A percentile compares a stretch with the other conserved stretches of the same genome.
Conservation (phyloP, 108 stramenopile genomes). For the Seminavis robusta region DNA sequence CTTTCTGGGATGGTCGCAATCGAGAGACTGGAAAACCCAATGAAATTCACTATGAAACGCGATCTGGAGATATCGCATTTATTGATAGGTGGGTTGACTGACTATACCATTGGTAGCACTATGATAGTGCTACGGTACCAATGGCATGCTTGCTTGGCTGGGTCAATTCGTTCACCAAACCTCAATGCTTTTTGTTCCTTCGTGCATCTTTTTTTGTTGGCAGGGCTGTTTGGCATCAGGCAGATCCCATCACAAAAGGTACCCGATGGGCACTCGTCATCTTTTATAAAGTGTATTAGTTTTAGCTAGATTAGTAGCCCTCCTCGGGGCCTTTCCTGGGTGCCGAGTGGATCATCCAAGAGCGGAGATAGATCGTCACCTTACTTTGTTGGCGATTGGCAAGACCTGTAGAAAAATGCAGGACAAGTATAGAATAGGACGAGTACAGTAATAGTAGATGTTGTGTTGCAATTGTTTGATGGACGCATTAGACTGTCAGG, state of each 20-base stretch:
- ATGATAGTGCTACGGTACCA: neutral
- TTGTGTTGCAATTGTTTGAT: no score
- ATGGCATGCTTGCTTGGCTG: neutral
- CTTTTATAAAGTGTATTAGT: slow-evolving; percentile 66
- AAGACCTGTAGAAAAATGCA: no score
- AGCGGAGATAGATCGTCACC: no score
- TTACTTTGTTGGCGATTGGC: no score
- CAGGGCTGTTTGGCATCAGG: slow-evolving; percentile 75
- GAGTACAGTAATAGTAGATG: no score
- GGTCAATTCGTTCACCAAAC: neutral
- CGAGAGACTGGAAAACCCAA: slow-evolving; percentile 9
- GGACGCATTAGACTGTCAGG: no score
- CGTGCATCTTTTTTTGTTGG: neutral
- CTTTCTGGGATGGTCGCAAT: slow-evolving; percentile 85
- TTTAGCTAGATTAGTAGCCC: no score
- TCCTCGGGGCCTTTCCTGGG: no score
- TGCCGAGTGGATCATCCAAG: no score
- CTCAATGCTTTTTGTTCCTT: slow-evolving; percentile 1
- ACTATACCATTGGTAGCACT: neutral
- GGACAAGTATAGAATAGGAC: no score
- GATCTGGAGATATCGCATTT: slow-evolving; percentile 85
- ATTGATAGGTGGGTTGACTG: slow-evolving; percentile 56
- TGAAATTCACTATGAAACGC: slow-evolving; percentile 79
- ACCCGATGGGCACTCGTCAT: slow-evolving; percentile 90
- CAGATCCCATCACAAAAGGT: slow-evolving; percentile 87